Evolutionary conservation across 495 filamentous ascomycete genomes (phyloP), one percentile per base, ranked within the genome.

Genomic region (Cairneyella variabilis): DNA sequence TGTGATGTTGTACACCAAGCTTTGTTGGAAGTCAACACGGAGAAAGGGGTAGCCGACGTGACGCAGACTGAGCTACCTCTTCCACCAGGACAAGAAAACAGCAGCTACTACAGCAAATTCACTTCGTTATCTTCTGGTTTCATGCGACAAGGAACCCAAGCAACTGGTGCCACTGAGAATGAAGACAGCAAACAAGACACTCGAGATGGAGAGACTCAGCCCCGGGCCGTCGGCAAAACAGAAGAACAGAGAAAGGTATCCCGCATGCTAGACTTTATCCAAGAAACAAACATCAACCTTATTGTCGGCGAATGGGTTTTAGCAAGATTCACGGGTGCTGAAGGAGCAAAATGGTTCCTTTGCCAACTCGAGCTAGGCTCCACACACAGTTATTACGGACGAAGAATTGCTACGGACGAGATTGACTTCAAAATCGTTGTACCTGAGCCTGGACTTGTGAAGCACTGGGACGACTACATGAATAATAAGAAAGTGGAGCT

Each of bases 251-350:
- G 48, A 26, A 57, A 45, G 26, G 67, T 73, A 20, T 64, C 53
- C 38, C 56, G 63, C 17, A 74, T 73, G 67, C 65, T 75, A 37
- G 57, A 61, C 9, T 74, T 74, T 46, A 66, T 75, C 25, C 69
- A 72, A 43, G 68, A 72, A 51, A 48, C 62, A 9, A 48, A 69
- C 25, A 52, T 75, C 12, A 48, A 67, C 10, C 43, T 66, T 4
- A 59, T 73, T 39, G 74, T 70, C 1, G 71, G 72, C 20, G 72
- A 75, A 62, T 77, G 74, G 74, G 73, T 77, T 25, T 61, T 77
- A 14, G 71, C 68, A 8, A 64, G 73, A 16, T 75, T 75, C 56
- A 69, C 72, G 0, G 69, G 70, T 2, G 61, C 64, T 11, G 55
- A 65, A 1, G 66, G 64, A 0, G 72, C 74, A 3, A 66, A 70